Conservation (phyloP, 106 monocot genomes). For the Apostasia ramifera region DNA sequence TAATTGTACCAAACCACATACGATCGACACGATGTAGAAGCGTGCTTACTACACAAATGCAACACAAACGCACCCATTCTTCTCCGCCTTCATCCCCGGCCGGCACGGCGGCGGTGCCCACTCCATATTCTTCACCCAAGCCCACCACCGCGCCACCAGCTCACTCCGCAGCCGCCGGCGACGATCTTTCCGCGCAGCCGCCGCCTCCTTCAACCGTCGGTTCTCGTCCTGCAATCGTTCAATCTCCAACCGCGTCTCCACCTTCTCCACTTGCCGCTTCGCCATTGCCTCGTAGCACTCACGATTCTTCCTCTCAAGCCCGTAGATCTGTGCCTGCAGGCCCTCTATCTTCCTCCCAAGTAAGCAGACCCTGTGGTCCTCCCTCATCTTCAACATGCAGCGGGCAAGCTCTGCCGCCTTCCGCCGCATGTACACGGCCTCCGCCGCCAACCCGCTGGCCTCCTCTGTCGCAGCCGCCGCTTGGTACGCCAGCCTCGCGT, state of each 20-base stretch:
- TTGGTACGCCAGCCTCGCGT: constrained; percentile 62
- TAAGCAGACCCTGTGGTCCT: constrained; percentile 66
- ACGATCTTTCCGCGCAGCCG: constrained; percentile 2
- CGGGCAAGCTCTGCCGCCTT: constrained; percentile 70
- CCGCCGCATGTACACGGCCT: constrained; percentile 58
- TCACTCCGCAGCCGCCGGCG: not conserved
- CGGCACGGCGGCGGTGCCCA: not conserved
- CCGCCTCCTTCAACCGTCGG: constrained; percentile 20
- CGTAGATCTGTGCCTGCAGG: constrained; percentile 60
- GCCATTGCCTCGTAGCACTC: constrained; percentile 68
- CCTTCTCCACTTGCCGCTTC: constrained; percentile 46
- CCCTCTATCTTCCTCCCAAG: constrained; percentile 71
- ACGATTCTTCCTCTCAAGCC: constrained; percentile 58
- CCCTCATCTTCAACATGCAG: constrained; percentile 58
- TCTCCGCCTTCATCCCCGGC: not conserved
- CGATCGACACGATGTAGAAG: too few species aligned
- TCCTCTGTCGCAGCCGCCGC: constrained; percentile 47
- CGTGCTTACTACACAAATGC: too few species aligned
- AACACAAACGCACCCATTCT: not conserved
- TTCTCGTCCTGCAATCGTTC: constrained; percentile 66
- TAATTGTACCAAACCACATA: too few species aligned
- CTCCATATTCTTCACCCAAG: not conserved
- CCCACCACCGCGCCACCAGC: constrained; percentile 15
- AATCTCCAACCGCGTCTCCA: constrained; percentile 40
- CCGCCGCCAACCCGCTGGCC: constrained; percentile 42